These are phyloP conservation scores for Helianthus annuus DNA, from an alignment of 129 eudicot species.

Conservation along the genomic window DNA sequence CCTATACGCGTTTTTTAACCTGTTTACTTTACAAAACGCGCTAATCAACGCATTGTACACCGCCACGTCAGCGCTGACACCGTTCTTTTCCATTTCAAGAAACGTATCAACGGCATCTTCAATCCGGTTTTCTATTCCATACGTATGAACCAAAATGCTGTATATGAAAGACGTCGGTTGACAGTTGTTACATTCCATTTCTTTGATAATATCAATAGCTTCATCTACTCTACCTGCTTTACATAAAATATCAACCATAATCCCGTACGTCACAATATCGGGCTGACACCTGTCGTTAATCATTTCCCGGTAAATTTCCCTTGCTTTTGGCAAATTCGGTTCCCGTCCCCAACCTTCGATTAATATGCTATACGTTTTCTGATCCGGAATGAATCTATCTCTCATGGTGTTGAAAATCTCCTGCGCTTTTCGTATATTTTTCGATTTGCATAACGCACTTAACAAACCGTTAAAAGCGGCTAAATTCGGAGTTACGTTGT, in stretches of 20 bases:
- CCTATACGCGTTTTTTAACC: constrained; percentile 59
- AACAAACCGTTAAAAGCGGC: constrained; percentile 88
- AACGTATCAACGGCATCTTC: constrained; percentile 87
- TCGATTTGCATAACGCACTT: constrained; percentile 93
- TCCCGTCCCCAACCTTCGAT: constrained; percentile 95
- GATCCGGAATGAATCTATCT: constrained; percentile 66
- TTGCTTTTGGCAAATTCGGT: constrained; percentile 89
- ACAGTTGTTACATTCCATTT: constrained; percentile 63
- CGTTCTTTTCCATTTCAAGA: constrained; percentile 82
- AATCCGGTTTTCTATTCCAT: constrained; percentile 80
- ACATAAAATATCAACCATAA: constrained; percentile 90
- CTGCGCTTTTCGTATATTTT: constrained; percentile 83
- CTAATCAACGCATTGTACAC: constrained; percentile 84
- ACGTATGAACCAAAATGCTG: constrained; percentile 84
- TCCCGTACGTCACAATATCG: constrained; percentile 88
- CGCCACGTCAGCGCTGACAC: constrained; percentile 70
- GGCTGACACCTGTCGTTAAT: constrained; percentile 56
- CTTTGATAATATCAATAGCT: constrained; percentile 63
- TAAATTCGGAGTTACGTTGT: constrained; percentile 63
- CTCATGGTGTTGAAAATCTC: constrained; percentile 86
- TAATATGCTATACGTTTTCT: constrained; percentile 87
- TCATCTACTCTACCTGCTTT: constrained; percentile 88
- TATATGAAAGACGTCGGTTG: constrained; percentile 84
- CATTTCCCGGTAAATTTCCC: constrained; percentile 75
- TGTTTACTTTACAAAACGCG: constrained; percentile 89